Evolutionary conservation across 495 filamentous ascomycete species (phyloP), one percentile per base, ranked within the genome.

Genomic region (Penicillium atrosanguineum): DNA sequence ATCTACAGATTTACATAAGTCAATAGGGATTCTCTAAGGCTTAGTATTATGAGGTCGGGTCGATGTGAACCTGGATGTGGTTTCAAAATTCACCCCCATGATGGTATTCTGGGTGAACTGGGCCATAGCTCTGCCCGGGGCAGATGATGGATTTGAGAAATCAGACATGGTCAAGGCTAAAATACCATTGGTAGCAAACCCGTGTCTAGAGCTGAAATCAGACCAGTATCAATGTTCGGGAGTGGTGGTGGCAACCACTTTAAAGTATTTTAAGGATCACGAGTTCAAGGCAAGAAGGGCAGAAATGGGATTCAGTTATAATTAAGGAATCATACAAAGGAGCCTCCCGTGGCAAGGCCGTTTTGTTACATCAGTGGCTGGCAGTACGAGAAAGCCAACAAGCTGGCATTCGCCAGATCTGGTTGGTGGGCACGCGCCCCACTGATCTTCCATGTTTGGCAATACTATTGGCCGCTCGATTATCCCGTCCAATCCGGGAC

Each of bases 21-120:
- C 14, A 46, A 43, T 21, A 47, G 1, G 34, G 5, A 18, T 34
- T 46, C 25, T 36, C 31, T 29, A 28, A 26, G 6, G 26, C 26
- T 3, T 46, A 11, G 0, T 2, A 2, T 23, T 23, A 2, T 5
- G n/a, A 25, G 1, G 12, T 9, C 15, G 7, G 0, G 23, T 5
- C 16, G 3, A 18, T 34, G 18, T 26, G 31, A 20, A 96, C 91
- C 94, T 87, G 77, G 91, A 95, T 49, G 94, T 98, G 70, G 97
- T 98, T 79, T 98, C 94, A 65, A 98, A 98, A 53, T 89, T 92
- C 21, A 91, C 95, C 67, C 94, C 94, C 71, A 98, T 95, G 69
- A 98, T 95, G 82, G 93, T 88, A 62, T 90, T 91, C 70, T 91
- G 87, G 56, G 97, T 89, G 75, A 98, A 98, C 80, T 95, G 91